phyloP scores from a whole-genome alignment of 1,139 yeast species.

The Starmera stellimalicola region DNA sequence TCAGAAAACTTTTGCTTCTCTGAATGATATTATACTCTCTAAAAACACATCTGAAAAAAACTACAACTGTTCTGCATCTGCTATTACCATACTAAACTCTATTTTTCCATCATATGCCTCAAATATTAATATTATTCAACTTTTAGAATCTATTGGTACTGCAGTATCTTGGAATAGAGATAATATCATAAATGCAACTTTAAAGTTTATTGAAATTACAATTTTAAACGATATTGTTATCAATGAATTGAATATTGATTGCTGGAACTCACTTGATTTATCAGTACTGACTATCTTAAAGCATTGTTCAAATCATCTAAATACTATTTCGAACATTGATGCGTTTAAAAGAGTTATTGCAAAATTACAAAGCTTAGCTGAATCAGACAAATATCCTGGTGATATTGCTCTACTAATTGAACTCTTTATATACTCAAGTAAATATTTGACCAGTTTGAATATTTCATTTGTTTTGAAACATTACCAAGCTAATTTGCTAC shows the following conservation, averaged over 20 bases:
- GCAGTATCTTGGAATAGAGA: constrained; percentile 25
- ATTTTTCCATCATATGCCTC: constrained; percentile 14
- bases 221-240: constrained; percentile 21
- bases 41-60: constrained; percentile 18
- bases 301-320: constrained; percentile 11
- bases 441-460: constrained; percentile 27
- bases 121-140: constrained; percentile 8
- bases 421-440: constrained; percentile 33
- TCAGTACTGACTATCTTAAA: constrained; percentile 9
- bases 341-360: constrained; percentile 30
- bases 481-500: constrained; percentile 40
- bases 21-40: constrained; percentile 30
- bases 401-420: constrained; percentile 36
- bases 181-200: constrained; percentile 25
- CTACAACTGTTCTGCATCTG: constrained; percentile 40
- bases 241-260: constrained; percentile 19
- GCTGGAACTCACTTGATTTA: constrained; percentile 30
- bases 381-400: constrained; percentile 31
- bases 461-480: constrained; percentile 34
- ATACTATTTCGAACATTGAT: constrained; percentile 25
- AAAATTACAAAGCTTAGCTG: constrained; percentile 28
- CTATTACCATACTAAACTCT: constrained; percentile 22
- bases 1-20: constrained; percentile 24
- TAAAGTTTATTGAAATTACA: constrained; percentile 28
- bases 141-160: constrained; percentile 23